Percentiles rank a stretch among this genome's conserved stretches.
These are phyloP conservation scores for Stachybotrys echinatus DNA, from an alignment of 2,329 filamentous ascomycete species.

Conservation along the genomic window DNA sequence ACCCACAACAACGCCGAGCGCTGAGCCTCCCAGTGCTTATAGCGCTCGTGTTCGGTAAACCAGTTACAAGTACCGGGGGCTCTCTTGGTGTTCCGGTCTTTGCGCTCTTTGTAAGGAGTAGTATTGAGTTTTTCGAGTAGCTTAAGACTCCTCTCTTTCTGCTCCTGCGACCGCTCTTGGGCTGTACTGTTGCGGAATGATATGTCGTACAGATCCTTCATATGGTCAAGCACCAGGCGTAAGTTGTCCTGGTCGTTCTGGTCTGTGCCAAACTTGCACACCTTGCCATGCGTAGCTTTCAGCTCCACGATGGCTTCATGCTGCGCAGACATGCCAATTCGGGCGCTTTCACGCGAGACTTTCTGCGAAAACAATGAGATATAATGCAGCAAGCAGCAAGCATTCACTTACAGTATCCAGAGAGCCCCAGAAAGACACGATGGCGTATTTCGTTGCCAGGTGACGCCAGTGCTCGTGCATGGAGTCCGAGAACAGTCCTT, in stretches of 20 bases:
- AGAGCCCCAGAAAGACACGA: slow-evolving; percentile 3
- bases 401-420: neutral
- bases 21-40: slow-evolving; percentile 5
- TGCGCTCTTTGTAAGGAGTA: slow-evolving; percentile 9
- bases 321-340: neutral
- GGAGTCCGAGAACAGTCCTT: neutral
- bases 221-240: neutral
- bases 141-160: too few relatives aligned
- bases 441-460: neutral
- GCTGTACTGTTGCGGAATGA: too few relatives aligned
- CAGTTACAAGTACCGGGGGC: slow-evolving; percentile 10
- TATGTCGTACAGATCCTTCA: slow-evolving; percentile 2
- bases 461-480: slow-evolving; percentile 1
- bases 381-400: neutral
- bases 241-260: neutral
- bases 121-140: too few relatives aligned
- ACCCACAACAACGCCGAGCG: slow-evolving; percentile 13
- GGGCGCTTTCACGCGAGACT: too few relatives aligned
- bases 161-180: too few relatives aligned
- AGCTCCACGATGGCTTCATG: slow-evolving; percentile 1
- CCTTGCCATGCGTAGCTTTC: neutral
- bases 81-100: slow-evolving; percentile 8
- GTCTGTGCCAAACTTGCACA: slow-evolving; percentile 1
- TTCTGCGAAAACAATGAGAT: neutral
- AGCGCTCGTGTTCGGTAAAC: slow-evolving; percentile 6